Base-by-base conservation (phyloP, 2,329 filamentous ascomycete species). In the Colletotrichum brevisporum region DNA sequence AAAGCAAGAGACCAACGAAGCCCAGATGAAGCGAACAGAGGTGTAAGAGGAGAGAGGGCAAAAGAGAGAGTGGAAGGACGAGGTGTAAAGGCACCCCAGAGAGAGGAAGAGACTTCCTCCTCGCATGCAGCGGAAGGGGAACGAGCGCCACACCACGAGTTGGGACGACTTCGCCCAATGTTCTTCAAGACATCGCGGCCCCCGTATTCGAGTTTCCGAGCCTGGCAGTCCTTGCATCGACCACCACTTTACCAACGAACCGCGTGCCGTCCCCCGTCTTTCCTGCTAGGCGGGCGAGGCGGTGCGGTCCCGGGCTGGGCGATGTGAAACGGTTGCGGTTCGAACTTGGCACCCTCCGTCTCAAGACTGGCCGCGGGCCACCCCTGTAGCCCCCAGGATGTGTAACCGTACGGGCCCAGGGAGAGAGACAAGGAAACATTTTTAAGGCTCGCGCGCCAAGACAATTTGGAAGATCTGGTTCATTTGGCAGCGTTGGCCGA, bases 271-370 rank as follows among this genome's bases (percentile, higher is more conserved):
- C 31, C 31, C 27, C 8, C 31, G 31, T 36, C 31, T 10, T 36
- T 31, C 31, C 21, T 39, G 39, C 50, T 26, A 70, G 63, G 63
- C 63, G 24, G 58, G 57, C 52, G 67, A 70, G 67, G 67, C 63
- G 39, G 63, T 70, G 58, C 53, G 64, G 53, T 48, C 36, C 56
- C 16, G 15, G 6, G 56, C 16, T 64, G 45, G 64, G 15, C 51
- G 50, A 60, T 57, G 21, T 70, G 67, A 70, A 70, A 70, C 67
- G 52, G 57, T 70, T 68, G 63, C 52, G 67, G 67, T 70, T 70
- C 63, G 67, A 70, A 63, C 64, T 53, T 63, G 63, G 58, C 57
- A 68, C 47, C 39, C 53, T 48, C 58, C 67, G 63, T 70, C 67
- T 70, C 67, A 68, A 68, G 67, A 69, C 54, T 24, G 57, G 63